Conservation (phyloP, 2,329 filamentous ascomycete species). For the Fusarium cicatricum region DNA sequence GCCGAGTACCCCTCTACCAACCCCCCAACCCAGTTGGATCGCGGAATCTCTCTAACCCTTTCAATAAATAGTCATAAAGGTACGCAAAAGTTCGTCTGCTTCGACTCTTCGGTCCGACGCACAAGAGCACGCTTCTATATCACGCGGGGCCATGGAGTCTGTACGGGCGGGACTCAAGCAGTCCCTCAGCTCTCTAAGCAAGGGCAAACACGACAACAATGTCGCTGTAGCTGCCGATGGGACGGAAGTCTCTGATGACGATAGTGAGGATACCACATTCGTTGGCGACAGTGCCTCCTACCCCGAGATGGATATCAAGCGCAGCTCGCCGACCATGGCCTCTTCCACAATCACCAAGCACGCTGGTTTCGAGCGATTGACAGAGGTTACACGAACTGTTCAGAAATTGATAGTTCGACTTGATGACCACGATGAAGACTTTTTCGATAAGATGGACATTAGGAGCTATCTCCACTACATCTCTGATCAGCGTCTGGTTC, state of each 20-base stretch:
- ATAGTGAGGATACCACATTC: slow-evolving; percentile 25
- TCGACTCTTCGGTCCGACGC: slow-evolving; percentile 24
- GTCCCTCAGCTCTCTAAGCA: slow-evolving; percentile 12
- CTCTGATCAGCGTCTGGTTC: slow-evolving; percentile 50
- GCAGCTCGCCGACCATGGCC: neutral
- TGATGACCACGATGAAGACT: slow-evolving; percentile 32
- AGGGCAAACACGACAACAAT: slow-evolving; percentile 9
- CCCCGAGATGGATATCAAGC: neutral
- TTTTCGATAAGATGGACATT: slow-evolving; percentile 34
- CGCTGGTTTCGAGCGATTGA: slow-evolving; percentile 22
- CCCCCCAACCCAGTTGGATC: neutral
- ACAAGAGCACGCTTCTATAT: slow-evolving; percentile 11
- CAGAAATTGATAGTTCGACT: slow-evolving; percentile 28
- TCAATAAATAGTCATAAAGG: slow-evolving; percentile 21
- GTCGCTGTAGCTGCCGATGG: slow-evolving; percentile 9
- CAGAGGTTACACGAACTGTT: slow-evolving; percentile 26
- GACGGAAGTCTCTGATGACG: slow-evolving; percentile 17
- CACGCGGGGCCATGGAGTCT: slow-evolving; percentile 25
- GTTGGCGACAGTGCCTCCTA: slow-evolving; percentile 10
- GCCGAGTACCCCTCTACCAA: neutral
- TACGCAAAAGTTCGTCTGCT: slow-evolving; percentile 31
- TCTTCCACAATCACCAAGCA: slow-evolving; percentile 3
- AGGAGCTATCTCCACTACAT: slow-evolving; percentile 48
- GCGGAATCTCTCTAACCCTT: neutral
- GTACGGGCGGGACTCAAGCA: slow-evolving; percentile 24